These are phyloP conservation scores for Jasminum sambac DNA, from an alignment of 257 asterid genomes.

Conservation along the genomic window DNA sequence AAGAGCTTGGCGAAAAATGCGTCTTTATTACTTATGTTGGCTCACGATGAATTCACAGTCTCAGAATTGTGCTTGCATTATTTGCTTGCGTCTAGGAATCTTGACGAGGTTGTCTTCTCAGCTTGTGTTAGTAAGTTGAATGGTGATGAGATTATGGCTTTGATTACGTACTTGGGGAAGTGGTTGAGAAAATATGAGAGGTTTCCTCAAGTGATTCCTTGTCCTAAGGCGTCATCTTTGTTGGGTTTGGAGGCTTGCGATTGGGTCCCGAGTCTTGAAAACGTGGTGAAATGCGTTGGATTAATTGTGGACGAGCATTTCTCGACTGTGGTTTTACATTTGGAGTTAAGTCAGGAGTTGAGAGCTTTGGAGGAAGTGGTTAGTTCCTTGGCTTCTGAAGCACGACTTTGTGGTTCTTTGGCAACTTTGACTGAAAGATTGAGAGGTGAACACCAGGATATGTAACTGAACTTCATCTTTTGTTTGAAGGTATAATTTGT, in stretches of 20 bases:
- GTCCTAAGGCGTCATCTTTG: constrained; percentile 56
- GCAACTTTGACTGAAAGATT: constrained; percentile 54
- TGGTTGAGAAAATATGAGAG: constrained; percentile 83
- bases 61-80: constrained; percentile 84
- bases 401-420: constrained; percentile 60
- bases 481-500: neutral
- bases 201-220: constrained; percentile 73
- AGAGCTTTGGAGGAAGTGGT: constrained; percentile 54
- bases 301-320: constrained; percentile 82
- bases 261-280: constrained; percentile 76
- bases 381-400: constrained; percentile 69
- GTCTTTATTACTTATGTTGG: constrained; percentile 68
- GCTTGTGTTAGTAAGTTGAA: constrained; percentile 79
- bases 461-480: constrained; percentile 18
- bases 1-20: constrained; percentile 57
- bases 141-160: constrained; percentile 64
- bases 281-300: constrained; percentile 58
- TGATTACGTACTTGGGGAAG: constrained; percentile 69
- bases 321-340: constrained; percentile 71
- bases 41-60: constrained; percentile 68
- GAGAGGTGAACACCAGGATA: constrained; percentile 44
- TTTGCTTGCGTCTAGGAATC: constrained; percentile 55
- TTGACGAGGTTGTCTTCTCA: constrained; percentile 74
- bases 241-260: constrained; percentile 74
- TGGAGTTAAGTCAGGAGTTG: constrained; percentile 64